These are phyloP conservation scores for Sporisorium reilianum DNA, from an alignment of 1,284 basidiomycete genomes.

Conservation along the genomic window DNA sequence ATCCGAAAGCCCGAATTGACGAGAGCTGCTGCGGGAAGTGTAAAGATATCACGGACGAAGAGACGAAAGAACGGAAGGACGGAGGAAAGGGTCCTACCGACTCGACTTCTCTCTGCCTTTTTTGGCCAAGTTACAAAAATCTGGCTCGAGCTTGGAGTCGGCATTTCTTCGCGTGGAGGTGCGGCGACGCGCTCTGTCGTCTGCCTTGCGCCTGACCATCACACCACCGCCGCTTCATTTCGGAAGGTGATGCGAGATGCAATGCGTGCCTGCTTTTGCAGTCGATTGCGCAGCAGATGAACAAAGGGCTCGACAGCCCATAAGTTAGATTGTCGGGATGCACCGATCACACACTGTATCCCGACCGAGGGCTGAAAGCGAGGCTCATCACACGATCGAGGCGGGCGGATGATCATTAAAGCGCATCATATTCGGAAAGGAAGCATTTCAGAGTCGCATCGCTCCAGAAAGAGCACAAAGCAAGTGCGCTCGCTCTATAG, in stretches of 20 bases:
- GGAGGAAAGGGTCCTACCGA: slow-evolving; percentile 9
- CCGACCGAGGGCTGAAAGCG: no score
- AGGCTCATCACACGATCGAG: background rate
- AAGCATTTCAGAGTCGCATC: slow-evolving; percentile 13
- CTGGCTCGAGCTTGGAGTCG: slow-evolving; percentile 1
- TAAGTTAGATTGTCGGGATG: no score
- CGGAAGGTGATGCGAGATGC: slow-evolving; percentile 1
- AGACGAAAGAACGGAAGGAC: background rate
- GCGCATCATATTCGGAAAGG: background rate
- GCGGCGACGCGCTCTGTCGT: slow-evolving; percentile 10
- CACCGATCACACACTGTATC: no score
- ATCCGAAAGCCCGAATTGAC: background rate
- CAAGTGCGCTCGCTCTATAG: slow-evolving; percentile 2
- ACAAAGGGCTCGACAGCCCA: no score
- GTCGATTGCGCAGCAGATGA: background rate
- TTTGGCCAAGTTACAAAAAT: slow-evolving; percentile 3
- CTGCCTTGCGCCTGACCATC: background rate
- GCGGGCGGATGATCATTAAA: background rate
- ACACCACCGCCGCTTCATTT: background rate
- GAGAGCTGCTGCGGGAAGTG: background rate
- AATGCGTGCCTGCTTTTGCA: background rate
- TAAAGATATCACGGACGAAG: background rate
- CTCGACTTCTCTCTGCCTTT: no score
- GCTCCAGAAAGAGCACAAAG: slow-evolving; percentile 1
- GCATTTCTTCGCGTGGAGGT: slow-evolving; percentile 15